Evolutionary conservation across 805 yeast genomes (phyloP), one percentile per base, ranked within the genome.

Genomic region (Saccharomycopsis capsularis): DNA sequence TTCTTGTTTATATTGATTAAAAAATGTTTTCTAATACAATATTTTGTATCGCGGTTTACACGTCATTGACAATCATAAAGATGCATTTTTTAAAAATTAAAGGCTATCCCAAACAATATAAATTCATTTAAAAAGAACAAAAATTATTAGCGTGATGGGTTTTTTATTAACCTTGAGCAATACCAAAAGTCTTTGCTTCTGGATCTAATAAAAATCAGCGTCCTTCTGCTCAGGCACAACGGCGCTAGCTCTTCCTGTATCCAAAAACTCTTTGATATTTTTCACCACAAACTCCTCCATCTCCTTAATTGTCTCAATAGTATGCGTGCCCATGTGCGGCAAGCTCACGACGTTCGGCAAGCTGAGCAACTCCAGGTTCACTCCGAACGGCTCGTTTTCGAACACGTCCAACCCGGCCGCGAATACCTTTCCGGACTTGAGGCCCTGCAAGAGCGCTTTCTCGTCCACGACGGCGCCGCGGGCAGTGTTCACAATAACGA

Each of bases 271-370:
- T 39, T 68, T 66, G 6, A 86, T 78, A 63, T 91, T 93, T 29
- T 74, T 73, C 24, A 85, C 79, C 29, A 82, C 87, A 62, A 78
- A 78, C 57, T 77, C 79, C 67, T 90, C 96, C 96, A 93, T 86
- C 57, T 75, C 75, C 56, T 71, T 67, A 59, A 84, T 77, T 2
- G 95, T 84, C 65, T 88, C 95, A 46, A 66, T 65, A 3, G 91
- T 71, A 61, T 79, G 80, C 0, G 96, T 86, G 24, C 96, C 97
- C 83, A 86, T 80, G 63, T 89, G 97, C 15, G 97, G 97, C 56
- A 85, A 68, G 32, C 85, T 76, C 11, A 84, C 71, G n/a, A 81
- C 86, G 55, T 82, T 82, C 13, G 85, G 84, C 65, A 82, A 65
- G 27, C 69, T 67, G 43, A 74, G 65, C 54, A 85, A 67, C 52